phyloP scores from a whole-genome alignment of 768 basidiomycete species.

The Tremella mesenterica region DNA sequence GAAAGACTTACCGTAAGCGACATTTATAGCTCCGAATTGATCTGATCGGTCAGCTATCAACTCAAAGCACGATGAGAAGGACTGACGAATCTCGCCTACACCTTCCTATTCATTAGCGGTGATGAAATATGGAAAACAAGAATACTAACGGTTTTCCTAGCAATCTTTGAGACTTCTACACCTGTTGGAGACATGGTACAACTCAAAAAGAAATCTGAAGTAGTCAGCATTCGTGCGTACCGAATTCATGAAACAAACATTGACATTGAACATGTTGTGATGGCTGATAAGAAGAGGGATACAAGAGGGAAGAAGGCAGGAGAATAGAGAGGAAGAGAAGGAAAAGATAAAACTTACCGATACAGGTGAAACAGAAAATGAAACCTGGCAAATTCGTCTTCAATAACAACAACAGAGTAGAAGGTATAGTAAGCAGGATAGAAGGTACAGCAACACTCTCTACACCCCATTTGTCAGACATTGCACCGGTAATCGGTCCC shows the following conservation, averaged over 20 bases:
- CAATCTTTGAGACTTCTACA: constrained; percentile 21
- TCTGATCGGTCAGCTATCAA: constrained; percentile 9
- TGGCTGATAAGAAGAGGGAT: too few species aligned
- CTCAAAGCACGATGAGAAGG: background rate
- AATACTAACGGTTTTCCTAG: constrained; percentile 5
- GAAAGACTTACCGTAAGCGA: constrained; percentile 15
- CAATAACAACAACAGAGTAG: constrained; percentile 21
- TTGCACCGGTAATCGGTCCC: constrained; percentile 22
- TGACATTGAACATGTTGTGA: too few species aligned
- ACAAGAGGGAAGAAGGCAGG: too few species aligned
- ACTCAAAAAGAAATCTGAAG: background rate
- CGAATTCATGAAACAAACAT: too few species aligned
- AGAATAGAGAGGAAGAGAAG: too few species aligned
- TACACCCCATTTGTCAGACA: constrained; percentile 27
- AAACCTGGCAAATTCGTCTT: constrained; percentile 19
- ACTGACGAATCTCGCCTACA: constrained; percentile 26
- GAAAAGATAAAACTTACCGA: constrained; percentile 8
- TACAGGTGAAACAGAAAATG: constrained; percentile 22
- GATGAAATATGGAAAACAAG: background rate
- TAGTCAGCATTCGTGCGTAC: background rate
- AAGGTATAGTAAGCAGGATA: constrained; percentile 22
- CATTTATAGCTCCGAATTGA: constrained; percentile 34
- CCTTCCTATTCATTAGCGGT: constrained; percentile 10
- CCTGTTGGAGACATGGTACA: constrained; percentile 21
- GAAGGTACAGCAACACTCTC: constrained; percentile 20